Evolutionary conservation across 2,329 filamentous ascomycete species (phyloP).

Genomic region (Epichloe glyceriae): DNA sequence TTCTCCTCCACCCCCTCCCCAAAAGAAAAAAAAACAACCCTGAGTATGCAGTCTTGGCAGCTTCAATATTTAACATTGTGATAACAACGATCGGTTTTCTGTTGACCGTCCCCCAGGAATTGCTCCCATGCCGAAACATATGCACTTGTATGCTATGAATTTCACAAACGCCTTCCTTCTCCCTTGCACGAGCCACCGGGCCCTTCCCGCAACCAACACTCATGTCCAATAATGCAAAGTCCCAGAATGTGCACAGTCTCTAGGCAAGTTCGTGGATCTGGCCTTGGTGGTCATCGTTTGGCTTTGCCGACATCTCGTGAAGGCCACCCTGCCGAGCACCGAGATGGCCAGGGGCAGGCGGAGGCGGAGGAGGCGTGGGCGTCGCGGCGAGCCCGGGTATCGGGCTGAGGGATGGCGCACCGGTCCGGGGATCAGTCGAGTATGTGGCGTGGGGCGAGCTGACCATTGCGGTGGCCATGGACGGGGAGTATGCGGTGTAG

Average conservation of each 20-base stretch:
- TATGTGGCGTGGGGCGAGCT: neutral
- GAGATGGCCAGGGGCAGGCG: neutral
- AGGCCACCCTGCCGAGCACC: neutral
- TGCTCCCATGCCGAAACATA: too few relatives aligned
- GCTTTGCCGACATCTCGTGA: neutral
- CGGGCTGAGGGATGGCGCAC: too few relatives aligned
- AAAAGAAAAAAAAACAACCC: too few relatives aligned
- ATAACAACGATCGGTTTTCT: too few relatives aligned
- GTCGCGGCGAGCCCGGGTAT: too few relatives aligned
- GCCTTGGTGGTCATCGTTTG: neutral
- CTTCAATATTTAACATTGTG: too few relatives aligned
- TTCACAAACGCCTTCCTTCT: too few relatives aligned
- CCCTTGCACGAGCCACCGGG: neutral
- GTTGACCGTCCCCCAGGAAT: too few relatives aligned
- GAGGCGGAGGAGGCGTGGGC: too few relatives aligned
- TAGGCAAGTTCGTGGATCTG: conserved; percentile 1
- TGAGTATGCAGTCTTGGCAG: too few relatives aligned
- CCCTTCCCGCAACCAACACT: neutral
- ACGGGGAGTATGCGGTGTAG: neutral
- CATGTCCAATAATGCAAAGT: neutral
- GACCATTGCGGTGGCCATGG: neutral
- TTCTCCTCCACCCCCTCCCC: too few relatives aligned
- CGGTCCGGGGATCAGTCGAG: neutral
- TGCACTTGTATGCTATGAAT: too few relatives aligned
- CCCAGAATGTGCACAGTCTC: neutral